Percentiles rank a stretch among this genome's conserved stretches.
phyloP scores from a whole-genome alignment of 805 yeast species.

The Kregervanrija pseudodelftensis region DNA sequence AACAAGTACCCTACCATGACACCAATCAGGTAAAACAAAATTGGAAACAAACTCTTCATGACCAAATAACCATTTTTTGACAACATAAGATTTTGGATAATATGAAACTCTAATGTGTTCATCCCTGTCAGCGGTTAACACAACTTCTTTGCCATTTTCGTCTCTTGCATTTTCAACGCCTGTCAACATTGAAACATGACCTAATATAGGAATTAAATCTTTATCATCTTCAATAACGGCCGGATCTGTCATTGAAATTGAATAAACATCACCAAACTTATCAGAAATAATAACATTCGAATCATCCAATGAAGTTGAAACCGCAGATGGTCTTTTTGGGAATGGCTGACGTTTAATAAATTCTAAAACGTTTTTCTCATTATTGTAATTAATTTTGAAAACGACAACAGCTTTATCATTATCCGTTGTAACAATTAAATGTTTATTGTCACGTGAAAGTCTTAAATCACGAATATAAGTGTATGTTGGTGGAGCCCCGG shows the following conservation, averaged over 20 bases:
- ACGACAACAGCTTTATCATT: constrained; percentile 75
- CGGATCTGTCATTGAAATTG: constrained; percentile 37
- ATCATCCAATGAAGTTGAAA: constrained; percentile 50
- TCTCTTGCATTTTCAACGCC: constrained; percentile 45
- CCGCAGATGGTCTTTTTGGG: constrained; percentile 90
- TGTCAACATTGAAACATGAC: constrained; percentile 97
- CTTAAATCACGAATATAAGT: constrained; percentile 62
- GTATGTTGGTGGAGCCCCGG: constrained; percentile 61
- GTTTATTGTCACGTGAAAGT: constrained; percentile 44
- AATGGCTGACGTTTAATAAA: constrained; percentile 65
- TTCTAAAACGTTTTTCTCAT: constrained; percentile 35
- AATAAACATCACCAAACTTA: constrained; percentile 93
- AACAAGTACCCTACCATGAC: constrained; percentile 41
- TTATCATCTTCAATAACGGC: constrained; percentile 29
- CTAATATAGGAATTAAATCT: constrained; percentile 65
- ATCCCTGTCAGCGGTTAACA: constrained; percentile 87
- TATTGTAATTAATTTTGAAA: constrained; percentile 33
- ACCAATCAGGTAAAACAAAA: constrained; percentile 48
- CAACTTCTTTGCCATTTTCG: constrained; percentile 38
- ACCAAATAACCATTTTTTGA: constrained; percentile 81
- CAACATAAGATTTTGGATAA: constrained; percentile 70
- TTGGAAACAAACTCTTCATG: constrained; percentile 77
- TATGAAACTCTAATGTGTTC: constrained; percentile 86
- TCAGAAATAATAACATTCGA: constrained; percentile 66
- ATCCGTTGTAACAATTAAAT: constrained; percentile 66